These are phyloP conservation scores for Phragmites australis DNA, from an alignment of 176 grass and related monocot genomes.

Conservation along the genomic window DNA sequence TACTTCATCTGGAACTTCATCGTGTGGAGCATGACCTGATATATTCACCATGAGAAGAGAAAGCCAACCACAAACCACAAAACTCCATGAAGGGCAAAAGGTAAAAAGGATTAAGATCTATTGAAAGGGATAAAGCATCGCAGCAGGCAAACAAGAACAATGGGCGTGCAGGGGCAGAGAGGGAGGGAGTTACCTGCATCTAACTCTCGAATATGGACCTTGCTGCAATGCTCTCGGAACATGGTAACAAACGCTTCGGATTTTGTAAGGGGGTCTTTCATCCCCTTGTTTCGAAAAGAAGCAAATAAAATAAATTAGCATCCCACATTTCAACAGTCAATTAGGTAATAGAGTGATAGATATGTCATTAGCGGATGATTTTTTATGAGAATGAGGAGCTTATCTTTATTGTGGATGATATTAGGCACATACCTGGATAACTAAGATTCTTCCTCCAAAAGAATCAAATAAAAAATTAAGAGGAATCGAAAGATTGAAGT, in stretches of 20 bases:
- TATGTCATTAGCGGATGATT: not conserved
- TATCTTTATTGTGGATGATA: not conserved
- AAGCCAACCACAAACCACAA: not conserved
- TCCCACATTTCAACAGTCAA: conserved; percentile 30
- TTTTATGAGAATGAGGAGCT: not conserved
- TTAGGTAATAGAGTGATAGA: conserved; percentile 24
- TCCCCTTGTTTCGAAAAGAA: conserved; percentile 55
- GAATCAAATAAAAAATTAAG: conserved; percentile 88
- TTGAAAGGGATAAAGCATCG: not conserved
- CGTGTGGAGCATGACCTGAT: conserved; percentile 80
- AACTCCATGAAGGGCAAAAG: not conserved
- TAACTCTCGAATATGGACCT: conserved; percentile 63
- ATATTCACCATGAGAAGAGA: conserved; percentile 17
- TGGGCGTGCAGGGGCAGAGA: not conserved
- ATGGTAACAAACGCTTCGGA: conserved; percentile 66
- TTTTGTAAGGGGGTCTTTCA: conserved; percentile 82
- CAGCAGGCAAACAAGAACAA: not conserved
- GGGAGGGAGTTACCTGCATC: conserved; percentile 62
- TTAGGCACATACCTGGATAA: conserved; percentile 64
- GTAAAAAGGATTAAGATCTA: not conserved
- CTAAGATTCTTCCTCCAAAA: conserved; percentile 77
- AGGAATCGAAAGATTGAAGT: conserved; percentile 84
- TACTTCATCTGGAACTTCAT: conserved; percentile 87
- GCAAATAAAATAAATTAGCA: conserved; percentile 20
- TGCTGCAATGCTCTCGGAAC: conserved; percentile 68